These are phyloP conservation scores for Drosera spatulata DNA, from an alignment of 179 eudicot species.

Conservation along the genomic window DNA sequence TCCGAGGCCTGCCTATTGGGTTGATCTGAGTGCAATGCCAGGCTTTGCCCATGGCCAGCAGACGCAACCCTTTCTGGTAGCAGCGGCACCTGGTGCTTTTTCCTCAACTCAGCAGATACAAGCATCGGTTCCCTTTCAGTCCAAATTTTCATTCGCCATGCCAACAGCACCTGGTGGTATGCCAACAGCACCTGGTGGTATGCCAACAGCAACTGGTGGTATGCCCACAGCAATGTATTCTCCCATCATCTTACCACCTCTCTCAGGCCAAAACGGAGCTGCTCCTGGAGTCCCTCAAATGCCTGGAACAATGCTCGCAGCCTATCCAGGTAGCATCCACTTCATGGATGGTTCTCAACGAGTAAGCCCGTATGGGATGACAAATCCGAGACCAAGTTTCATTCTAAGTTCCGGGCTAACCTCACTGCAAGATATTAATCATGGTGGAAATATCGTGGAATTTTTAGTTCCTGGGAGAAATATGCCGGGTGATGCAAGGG, in stretches of 20 bases:
- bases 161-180: slow-evolving; percentile 15
- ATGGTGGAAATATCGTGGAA: slow-evolving; percentile 7
- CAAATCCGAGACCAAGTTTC: slow-evolving; percentile 14
- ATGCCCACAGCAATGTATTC: slow-evolving; percentile 11
- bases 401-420: slow-evolving; percentile 15
- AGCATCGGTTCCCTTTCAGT: slow-evolving; percentile 26
- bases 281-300: slow-evolving; percentile 15
- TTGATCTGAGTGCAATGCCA: slow-evolving; percentile 26
- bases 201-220: slow-evolving; percentile 15
- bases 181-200: not conserved
- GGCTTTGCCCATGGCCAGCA: slow-evolving; percentile 23
- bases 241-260: slow-evolving; percentile 12
- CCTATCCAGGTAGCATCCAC: slow-evolving; percentile 21
- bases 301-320: slow-evolving; percentile 15
- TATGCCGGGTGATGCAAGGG: slow-evolving; percentile 13
- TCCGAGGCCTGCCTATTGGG: slow-evolving; percentile 26
- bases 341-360: slow-evolving; percentile 20
- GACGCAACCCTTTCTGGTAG: slow-evolving; percentile 9
- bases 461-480: slow-evolving; percentile 14
- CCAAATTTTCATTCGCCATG: slow-evolving; percentile 12
- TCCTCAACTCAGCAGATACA: slow-evolving; percentile 21
- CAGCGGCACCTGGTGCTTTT: slow-evolving; percentile 18
- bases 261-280: slow-evolving; percentile 15
- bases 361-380: slow-evolving; percentile 9
- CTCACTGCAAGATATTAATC: slow-evolving; percentile 16